Evolutionary conservation across 257 asterid species (phyloP), one percentile per base, ranked within the genome.

Genomic region (Cruciata laevipes): DNA sequence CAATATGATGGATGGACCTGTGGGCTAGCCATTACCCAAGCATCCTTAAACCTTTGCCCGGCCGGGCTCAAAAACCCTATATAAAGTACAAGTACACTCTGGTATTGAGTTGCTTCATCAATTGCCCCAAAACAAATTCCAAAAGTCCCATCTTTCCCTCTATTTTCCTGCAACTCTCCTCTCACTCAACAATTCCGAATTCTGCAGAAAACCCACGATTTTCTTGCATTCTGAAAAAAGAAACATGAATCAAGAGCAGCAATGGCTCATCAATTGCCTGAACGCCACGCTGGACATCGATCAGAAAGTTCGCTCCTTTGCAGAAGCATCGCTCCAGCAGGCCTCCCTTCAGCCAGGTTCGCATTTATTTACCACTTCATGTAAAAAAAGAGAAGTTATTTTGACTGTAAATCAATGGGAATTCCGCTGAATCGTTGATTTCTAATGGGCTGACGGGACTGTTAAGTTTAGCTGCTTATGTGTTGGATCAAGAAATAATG

Each of bases 261-360:
- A 88, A 51, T 94, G 97, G 97, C 80, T 94, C 47, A 77, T 88
- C 76, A 90, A 84, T 73, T 88, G 95, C 79, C 80, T 94, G 83
- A 90, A 81, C 83, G 96, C 99, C 61, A 85, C 96, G 14, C 89
- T 94, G 51, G 95, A 90, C 64, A 83, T 95, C 77, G 84, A 81
- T 77, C 94, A 87, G 30, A 95, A 90, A 69, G 74, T 83, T 65
- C 91, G 99, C 35, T 76, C 89, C 25, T 85, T 86, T 69, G 99
- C 99, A 31, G 99, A 90, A 82, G 69, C 96, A 72, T 90, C 97
- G 31, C 92, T 94, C 16, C 87, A 80, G 23, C 97, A 90, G 80
- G 97, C 95, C n/a, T 79, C 96, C n/a, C 84, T 83, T 73, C 99
- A 86, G 74, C 79, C 96, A 66, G 96, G 97, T 86, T 67, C 32